phyloP scores from a whole-genome alignment of 108 stramenopile genomes.

The Discostella pseudostelligera region DNA sequence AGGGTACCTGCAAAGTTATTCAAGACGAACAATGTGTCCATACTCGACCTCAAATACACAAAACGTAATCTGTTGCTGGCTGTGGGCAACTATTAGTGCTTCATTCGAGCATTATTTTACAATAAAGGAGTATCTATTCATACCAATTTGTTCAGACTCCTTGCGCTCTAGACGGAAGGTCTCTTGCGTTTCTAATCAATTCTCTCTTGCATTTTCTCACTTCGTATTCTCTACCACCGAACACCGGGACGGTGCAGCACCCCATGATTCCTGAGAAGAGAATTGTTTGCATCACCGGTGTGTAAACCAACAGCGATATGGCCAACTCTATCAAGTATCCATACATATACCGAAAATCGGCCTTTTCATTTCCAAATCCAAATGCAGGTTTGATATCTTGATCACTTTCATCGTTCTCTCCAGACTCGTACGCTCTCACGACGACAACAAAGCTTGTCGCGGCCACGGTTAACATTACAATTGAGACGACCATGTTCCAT shows the following conservation, averaged over 20 bases:
- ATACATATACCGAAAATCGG: conserved; percentile 35
- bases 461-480: conserved; percentile 22
- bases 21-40: conserved; percentile 39
- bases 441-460: conserved; percentile 24
- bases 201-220: conserved; percentile 10
- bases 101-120: neutral
- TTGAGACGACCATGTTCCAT: conserved; percentile 33
- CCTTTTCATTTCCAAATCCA: conserved; percentile 3
- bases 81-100: conserved; percentile 66
- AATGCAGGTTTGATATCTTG: neutral
- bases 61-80: conserved; percentile 80
- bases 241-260: conserved; percentile 33
- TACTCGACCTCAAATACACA: conserved; percentile 81
- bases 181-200: too few species aligned
- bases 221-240: conserved; percentile 45
- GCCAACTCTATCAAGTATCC: conserved; percentile 38
- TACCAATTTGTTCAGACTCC: too few species aligned
- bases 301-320: conserved; percentile 36
- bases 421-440: conserved; percentile 23
- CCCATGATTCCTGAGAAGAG: conserved; percentile 48
- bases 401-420: neutral
- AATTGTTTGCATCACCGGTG: conserved; percentile 35
- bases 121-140: too few species aligned
- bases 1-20: conserved; percentile 35
- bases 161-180: too few species aligned